Conservation (phyloP, 345 rosid species). For the Acer saccharum region DNA sequence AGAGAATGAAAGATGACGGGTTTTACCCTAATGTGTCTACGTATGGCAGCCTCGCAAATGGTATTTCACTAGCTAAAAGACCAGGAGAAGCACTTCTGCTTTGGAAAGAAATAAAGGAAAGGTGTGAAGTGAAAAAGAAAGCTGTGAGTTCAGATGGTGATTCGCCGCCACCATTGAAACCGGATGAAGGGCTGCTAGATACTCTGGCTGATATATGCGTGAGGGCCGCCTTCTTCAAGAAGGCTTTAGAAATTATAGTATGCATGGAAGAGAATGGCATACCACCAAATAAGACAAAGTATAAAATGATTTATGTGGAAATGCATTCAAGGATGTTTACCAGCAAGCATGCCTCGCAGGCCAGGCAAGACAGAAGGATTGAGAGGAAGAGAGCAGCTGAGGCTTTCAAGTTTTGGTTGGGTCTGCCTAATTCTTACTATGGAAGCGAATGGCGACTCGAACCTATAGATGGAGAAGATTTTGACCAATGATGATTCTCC, state of each 20-base stretch:
- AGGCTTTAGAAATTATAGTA: conserved; percentile 87
- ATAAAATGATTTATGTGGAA: conserved; percentile 82
- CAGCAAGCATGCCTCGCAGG: conserved; percentile 94
- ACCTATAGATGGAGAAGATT: conserved; percentile 30
- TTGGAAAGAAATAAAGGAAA: conserved; percentile 86
- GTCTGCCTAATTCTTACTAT: conserved; percentile 89
- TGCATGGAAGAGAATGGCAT: conserved; percentile 95
- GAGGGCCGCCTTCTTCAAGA: conserved; percentile 86
- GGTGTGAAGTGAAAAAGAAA: conserved; percentile 41
- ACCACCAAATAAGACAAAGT: conserved; percentile 84
- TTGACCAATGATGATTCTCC: conserved; percentile 1
- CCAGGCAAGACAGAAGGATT: conserved; percentile 65
- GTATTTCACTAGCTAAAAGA: conserved; percentile 80
- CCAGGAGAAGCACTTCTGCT: conserved; percentile 95
- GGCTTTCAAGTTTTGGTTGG: conserved; percentile 97
- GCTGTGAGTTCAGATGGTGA: conserved; percentile 34
- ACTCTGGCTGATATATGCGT: conserved; percentile 84
- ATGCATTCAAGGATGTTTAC: conserved; percentile 98
- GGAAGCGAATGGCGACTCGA: conserved; percentile 80
- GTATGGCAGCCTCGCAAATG: conserved; percentile 84
- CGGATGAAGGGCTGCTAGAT: conserved; percentile 74
- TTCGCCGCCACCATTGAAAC: conserved; percentile 54
- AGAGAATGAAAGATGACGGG: conserved; percentile 72
- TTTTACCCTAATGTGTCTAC: conserved; percentile 78
- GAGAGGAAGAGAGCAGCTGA: conserved; percentile 93